phyloP scores from a whole-genome alignment of 805 yeast species.

The Metschnikowia continentalis region DNA sequence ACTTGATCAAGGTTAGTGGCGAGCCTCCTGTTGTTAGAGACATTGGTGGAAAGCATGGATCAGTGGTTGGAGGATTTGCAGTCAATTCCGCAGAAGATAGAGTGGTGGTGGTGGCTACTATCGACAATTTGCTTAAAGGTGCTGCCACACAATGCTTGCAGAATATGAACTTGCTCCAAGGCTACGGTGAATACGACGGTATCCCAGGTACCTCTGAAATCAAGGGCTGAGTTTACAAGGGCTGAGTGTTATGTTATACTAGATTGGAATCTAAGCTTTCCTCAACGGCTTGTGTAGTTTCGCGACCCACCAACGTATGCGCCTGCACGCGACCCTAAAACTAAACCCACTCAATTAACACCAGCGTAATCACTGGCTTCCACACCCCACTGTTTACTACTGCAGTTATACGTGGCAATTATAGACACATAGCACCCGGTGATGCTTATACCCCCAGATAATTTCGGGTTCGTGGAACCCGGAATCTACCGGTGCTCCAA shows the following conservation, averaged over 20 bases:
- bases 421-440: background rate
- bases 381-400: background rate
- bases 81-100: slow-evolving; percentile 85
- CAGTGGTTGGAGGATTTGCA: slow-evolving; percentile 92
- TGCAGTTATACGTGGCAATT: background rate
- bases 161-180: slow-evolving; percentile 85
- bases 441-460: slow-evolving; percentile 91
- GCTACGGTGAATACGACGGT: slow-evolving; percentile 92
- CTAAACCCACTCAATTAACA: background rate
- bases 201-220: slow-evolving; percentile 54
- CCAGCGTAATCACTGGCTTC: background rate
- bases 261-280: background rate
- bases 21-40: slow-evolving; percentile 93
- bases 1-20: slow-evolving; percentile 77
- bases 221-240: slow-evolving; percentile 9
- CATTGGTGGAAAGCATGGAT: slow-evolving; percentile 91
- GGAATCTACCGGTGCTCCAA: slow-evolving; percentile 79
- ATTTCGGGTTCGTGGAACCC: slow-evolving; percentile 86
- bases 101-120: slow-evolving; percentile 91
- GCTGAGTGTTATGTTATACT: background rate
- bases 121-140: slow-evolving; percentile 93
- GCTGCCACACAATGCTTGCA: slow-evolving; percentile 98
- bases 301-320: background rate
- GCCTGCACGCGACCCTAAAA: background rate
- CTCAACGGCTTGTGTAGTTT: background rate